Base-by-base conservation (phyloP, 805 yeast genomes). In the Naumovozyma baii region DNA sequence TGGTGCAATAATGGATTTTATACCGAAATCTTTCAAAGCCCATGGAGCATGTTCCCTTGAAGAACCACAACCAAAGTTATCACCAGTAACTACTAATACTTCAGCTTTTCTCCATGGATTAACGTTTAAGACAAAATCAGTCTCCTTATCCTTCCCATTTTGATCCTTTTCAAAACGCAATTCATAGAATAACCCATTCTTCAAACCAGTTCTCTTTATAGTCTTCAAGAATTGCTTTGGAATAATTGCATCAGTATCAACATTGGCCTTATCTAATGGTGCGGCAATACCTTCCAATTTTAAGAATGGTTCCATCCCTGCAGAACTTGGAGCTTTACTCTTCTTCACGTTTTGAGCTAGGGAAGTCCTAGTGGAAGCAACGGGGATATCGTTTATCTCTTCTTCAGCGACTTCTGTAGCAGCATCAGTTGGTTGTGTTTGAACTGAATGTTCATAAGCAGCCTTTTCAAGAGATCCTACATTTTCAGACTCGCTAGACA, bases 1-100 rank as follows among this genome's bases (percentile, higher is more conserved):
- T 40, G 96, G 97, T 4, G 97, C 96, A 62, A 90, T 87, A 57
- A 90, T 82, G 46, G 90, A 80, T 63, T 83, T 80, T 64, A 90
- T 86, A 63, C 98, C 98, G 57, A 90, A 90, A 66, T 90, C 98
- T 55, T 86, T 87, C 50, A 90, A 73, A 2, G 97, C 97, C 98
- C 98, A 90, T 43, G 97, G 96, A 26, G 98, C 98, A 57, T 90
- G 97, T 65, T 90, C 98, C 74, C 98, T 85, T 3, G 96, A 87
- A 31, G 96, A 87, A 55, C 98, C 98, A 69, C 98, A 90, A 49
- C 98, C 98, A 61, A 90, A 90, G 72, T 90, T 90, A 61, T 84
- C 94, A 62, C 97, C 98, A 31, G 94, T 78, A 43, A 86, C 94
- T 50, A 87, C 80, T 49, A 90, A 69, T 50, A 90, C 81, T 63